These are phyloP conservation scores for Coemansia sp. DNA, from an alignment of 371 early-diverging fungal genomes.

Conservation along the genomic window DNA sequence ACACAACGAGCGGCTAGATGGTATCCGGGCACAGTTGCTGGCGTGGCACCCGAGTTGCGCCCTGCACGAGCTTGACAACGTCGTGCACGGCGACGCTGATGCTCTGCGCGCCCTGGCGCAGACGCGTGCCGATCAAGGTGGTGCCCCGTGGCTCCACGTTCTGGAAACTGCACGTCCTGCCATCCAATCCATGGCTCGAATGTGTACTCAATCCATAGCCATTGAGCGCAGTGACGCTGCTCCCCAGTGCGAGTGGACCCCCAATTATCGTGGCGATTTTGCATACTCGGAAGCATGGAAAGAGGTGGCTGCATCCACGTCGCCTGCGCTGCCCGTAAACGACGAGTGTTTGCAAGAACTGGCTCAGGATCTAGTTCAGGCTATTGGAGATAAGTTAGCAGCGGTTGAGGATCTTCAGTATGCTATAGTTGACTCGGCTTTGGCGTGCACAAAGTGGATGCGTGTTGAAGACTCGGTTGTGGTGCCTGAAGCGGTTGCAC, in stretches of 20 bases:
- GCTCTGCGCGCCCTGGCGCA: conserved; percentile 13
- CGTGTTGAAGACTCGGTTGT: conserved; percentile 1
- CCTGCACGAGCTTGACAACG: conserved; percentile 49
- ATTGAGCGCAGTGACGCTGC: conserved; percentile 17
- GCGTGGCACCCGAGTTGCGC: conserved; percentile 52
- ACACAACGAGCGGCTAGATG: conserved; percentile 59
- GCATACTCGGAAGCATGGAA: conserved; percentile 31
- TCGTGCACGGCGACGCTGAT: conserved; percentile 43
- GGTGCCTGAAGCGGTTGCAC: not conserved
- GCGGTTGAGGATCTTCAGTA: conserved; percentile 45
- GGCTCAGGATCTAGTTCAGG: not conserved
- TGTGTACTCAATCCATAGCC: conserved; percentile 19
- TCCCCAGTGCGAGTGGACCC: conserved; percentile 20
- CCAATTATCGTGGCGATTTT: conserved; percentile 20
- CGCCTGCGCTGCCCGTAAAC: conserved; percentile 1
- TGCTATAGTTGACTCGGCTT: conserved; percentile 41
- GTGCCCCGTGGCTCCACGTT: conserved; percentile 19
- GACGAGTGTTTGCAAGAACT: conserved; percentile 19
- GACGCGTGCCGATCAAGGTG: conserved; percentile 5
- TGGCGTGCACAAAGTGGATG: conserved; percentile 37
- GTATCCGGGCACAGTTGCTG: conserved; percentile 49
- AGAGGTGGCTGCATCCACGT: conserved; percentile 11
- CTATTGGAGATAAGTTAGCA: conserved; percentile 23
- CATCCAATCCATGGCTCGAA: conserved; percentile 13
- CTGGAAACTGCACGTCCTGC: conserved; percentile 8